Percentiles rank a stretch among this genome's conserved stretches.
Conservation (phyloP, 2,329 filamentous ascomycete genomes). For the Thermothelomyces thermophilus region DNA sequence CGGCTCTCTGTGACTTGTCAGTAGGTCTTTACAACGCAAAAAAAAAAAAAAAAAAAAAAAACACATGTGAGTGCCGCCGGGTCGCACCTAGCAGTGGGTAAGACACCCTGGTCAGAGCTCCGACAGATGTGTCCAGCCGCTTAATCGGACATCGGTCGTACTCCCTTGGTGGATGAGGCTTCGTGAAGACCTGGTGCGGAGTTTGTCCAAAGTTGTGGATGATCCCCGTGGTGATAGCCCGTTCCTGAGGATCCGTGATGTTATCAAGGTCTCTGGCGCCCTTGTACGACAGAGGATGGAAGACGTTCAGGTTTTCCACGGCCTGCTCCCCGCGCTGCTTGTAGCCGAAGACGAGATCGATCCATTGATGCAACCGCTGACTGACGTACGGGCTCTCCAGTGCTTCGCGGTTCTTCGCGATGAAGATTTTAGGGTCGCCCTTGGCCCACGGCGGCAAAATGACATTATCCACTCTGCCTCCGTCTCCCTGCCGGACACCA, state of each 20-base stretch:
- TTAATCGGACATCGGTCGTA: constrained; percentile 56
- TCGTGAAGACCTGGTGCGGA: constrained; percentile 85
- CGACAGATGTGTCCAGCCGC: constrained; percentile 70
- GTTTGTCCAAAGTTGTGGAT: constrained; percentile 99
- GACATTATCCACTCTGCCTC: constrained; percentile 75
- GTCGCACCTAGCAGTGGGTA: constrained; percentile 63
- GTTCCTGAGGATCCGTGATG: constrained; percentile 81
- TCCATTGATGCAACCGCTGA: constrained; percentile 85
- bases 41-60: too few relatives aligned
- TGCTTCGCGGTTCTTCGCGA: constrained; percentile 91
- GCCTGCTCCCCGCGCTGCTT: constrained; percentile 93
- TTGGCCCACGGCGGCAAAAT: constrained; percentile 94
- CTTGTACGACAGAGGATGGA: constrained; percentile 91
- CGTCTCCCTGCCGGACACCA: constrained; percentile 74
- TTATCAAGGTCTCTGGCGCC: constrained; percentile 88
- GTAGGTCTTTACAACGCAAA: neutral
- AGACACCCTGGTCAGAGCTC: constrained; percentile 69
- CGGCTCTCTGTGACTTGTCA: constrained; percentile 47
- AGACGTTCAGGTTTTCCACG: constrained; percentile 86
- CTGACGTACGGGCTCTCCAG: constrained; percentile 91
- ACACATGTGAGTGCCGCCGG: too few relatives aligned
- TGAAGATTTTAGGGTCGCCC: constrained; percentile 90
- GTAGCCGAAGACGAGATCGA: constrained; percentile 87
- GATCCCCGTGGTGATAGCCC: constrained; percentile 83
- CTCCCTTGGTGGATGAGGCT: constrained; percentile 72